Base-by-base conservation (phyloP, 2,329 filamentous ascomycete genomes). In the Zymoseptoria passerinii region DNA sequence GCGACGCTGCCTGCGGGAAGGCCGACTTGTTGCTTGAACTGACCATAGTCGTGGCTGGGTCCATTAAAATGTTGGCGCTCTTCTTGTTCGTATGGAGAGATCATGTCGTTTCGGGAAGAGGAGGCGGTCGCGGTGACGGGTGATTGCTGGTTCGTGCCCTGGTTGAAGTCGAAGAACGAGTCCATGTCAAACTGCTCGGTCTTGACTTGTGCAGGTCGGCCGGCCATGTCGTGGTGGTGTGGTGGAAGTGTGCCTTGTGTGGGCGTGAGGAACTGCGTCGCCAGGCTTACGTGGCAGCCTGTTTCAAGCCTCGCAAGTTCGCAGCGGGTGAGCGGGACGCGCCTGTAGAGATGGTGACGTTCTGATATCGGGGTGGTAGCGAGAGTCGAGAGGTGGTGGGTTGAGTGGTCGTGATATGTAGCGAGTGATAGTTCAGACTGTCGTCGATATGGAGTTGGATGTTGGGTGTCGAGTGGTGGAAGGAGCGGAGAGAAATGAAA, bases 1-100 rank as follows among this genome's bases (percentile, higher is more conserved):
- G 87, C 85, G 63, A 94, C 79, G 55, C 90, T 92, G 62, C 91
- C 91, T 1, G 90, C 87, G 0, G 94, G 90, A 28, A 96, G 85
- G 63, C 92, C 91, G 3, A 94, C 96, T 78, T 96, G 92, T 73
- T 99, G 94, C 77, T 90, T 89, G 78, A 96, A 95, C 71, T 90
- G 85, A 69, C 91, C 89, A 79, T 97, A 97, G 75, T 95, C 90
- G 77, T 96, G 92, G 74, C 90, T 96, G 8, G 94, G 92, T 50
- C 70, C 71, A 62, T 67, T 70, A 67, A 72, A 74, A 55, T 71
- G 70, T 56, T 72, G 71, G 16, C 65, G 67, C 58, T 74, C 71
- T 60, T 74, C 71, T 51, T 68, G 63, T 55, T 71, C 72, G 59
- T 70, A 72, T 29, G 70, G 69, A 48, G 63, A 67, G 49, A 70